Evolutionary conservation across 148 eudicot species (phyloP), one percentile per base, ranked within the genome.

Genomic region (Simmondsia chinensis): DNA sequence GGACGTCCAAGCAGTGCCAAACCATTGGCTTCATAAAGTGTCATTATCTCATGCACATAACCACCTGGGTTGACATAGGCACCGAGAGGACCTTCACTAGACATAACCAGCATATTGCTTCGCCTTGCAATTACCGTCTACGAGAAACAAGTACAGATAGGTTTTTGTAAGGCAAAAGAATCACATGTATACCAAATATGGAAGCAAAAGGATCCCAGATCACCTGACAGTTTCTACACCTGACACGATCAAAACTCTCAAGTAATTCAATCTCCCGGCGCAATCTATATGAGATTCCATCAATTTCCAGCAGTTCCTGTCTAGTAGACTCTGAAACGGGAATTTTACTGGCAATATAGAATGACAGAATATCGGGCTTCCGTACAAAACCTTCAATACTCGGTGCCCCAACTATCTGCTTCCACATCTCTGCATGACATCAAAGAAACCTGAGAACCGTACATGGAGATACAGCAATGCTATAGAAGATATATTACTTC

Each of bases 291-390:
- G 94, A 74, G 57, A 72, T 76, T 40, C 95, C 99, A 74, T 85
- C 77, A 33, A 91, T 89, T 46, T 91, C 99, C 36, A 91, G 68
- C 36, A 91, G 88, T 69, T 91, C 99, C 60, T 85, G 99, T 69
- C 94, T 85, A n/a, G 73, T 63, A 37, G 86, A 71, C 58, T 74
- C 99, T 18, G 95, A 91, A 31, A 82, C 74, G 23, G 95, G 95
- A 63, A 85, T 74, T 71, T 79, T 91, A 70, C 95, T 85, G 40
- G 81, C 99, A 51, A 91, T 65, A 46, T 79, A 63, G 63, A 85
- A 91, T 4, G 99, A 91, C 39, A 91, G 66, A 45, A 73, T 65
- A 44, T 68, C 86, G 3, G 99, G 99, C 24, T 82, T 75, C 59
- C 57, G 72, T 30, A 74, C 72, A 43, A 71, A 52, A 34, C 67